Percentiles rank a stretch among this genome's conserved stretches.
phyloP scores from a whole-genome alignment of 1,284 basidiomycete genomes.

The Cutaneotrichosporon sp. region DNA sequence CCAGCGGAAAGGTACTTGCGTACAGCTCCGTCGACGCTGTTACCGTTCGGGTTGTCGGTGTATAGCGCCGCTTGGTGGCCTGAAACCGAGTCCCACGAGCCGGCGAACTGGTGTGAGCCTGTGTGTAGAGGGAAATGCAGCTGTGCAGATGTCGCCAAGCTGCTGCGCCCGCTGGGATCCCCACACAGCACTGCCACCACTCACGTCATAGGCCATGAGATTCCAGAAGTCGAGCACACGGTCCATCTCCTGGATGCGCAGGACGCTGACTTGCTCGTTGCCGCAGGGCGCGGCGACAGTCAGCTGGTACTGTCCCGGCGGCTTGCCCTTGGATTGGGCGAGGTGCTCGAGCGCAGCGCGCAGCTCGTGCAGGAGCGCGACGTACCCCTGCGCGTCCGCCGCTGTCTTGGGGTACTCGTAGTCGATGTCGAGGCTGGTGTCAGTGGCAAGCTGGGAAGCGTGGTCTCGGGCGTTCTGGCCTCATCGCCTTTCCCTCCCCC shows the following conservation, averaged over 20 bases:
- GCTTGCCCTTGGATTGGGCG: conserved; percentile 40
- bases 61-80: conserved; percentile 85
- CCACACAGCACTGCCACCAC: background rate
- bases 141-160: background rate
- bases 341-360: conserved; percentile 54
- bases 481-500: no score
- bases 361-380: conserved; percentile 54
- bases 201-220: conserved; percentile 62
- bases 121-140: background rate
- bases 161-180: background rate
- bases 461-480: no score
- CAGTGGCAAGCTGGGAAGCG: background rate
- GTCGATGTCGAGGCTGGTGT: conserved; percentile 40
- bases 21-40: conserved; percentile 69
- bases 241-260: conserved; percentile 72
- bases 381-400: conserved; percentile 55
- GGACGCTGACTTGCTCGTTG: conserved; percentile 63
- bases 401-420: conserved; percentile 58
- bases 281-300: conserved; percentile 81
- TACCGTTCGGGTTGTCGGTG: conserved; percentile 51
- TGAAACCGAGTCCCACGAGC: conserved; percentile 55
- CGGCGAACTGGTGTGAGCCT: conserved; percentile 44
- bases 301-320: conserved; percentile 52
- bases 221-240: conserved; percentile 77
- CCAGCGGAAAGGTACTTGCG: conserved; percentile 66